Conservation (phyloP, 805 yeast species). For the Teunomyces funiuensis region DNA sequence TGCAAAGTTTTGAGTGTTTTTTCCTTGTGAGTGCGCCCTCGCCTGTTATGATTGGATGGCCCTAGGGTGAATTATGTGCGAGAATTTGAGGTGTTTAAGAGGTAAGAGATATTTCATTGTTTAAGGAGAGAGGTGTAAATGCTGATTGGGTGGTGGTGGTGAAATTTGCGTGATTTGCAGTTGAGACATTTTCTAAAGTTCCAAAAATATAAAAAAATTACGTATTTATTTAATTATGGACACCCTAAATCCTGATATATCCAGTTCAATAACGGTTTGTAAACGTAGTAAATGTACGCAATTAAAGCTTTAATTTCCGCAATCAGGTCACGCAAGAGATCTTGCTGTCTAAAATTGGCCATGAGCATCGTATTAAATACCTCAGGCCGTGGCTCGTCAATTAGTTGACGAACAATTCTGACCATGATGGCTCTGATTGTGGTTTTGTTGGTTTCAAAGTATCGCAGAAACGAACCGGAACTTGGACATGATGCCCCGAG, state of each 20-base stretch:
- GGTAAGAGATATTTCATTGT: too few species aligned
- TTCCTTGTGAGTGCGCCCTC: too few species aligned
- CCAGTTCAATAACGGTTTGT: constrained; percentile 29
- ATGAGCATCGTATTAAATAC: background rate
- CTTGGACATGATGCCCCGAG: background rate
- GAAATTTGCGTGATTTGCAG: constrained; percentile 5
- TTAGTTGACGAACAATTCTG: background rate
- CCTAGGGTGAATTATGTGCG: too few species aligned
- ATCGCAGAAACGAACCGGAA: background rate
- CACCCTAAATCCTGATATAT: constrained; percentile 24
- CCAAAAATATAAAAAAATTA: background rate
- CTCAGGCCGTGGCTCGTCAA: background rate
- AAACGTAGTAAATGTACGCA: constrained; percentile 18
- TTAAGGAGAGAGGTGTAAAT: too few species aligned
- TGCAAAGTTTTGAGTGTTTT: too few species aligned
- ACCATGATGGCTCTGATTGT: background rate
- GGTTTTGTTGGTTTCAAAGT: background rate
- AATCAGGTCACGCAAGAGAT: constrained; percentile 1
- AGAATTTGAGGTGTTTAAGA: too few species aligned
- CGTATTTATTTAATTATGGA: background rate
- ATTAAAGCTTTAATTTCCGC: constrained; percentile 8
- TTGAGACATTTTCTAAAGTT: background rate
- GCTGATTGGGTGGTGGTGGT: background rate
- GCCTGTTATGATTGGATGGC: too few species aligned
- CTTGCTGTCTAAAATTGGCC: constrained; percentile 6